Conservation (phyloP, 768 basidiomycete genomes). For the Boletus fagicola region DNA sequence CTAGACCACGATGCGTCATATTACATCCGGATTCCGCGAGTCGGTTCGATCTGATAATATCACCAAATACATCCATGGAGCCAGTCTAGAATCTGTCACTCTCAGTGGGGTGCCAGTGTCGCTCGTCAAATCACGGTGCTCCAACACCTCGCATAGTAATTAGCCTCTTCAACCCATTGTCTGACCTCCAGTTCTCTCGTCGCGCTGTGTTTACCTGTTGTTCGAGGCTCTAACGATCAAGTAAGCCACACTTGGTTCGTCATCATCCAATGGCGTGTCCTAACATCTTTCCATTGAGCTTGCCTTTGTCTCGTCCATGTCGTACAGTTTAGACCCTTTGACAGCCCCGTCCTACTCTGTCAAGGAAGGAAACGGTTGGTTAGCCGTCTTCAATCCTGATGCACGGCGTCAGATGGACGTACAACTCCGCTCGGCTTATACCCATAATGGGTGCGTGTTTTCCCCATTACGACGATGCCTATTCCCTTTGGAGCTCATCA, state of each 20-base stretch:
- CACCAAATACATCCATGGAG: slow-evolving; percentile 9
- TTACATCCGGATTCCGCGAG: not conserved
- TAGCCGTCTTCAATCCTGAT: slow-evolving; percentile 52
- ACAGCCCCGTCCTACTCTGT: slow-evolving; percentile 31
- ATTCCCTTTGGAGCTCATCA: slow-evolving; percentile 12
- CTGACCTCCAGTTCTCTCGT: not conserved
- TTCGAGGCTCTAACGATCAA: not conserved
- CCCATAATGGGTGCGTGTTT: slow-evolving; percentile 72
- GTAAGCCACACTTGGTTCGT: slow-evolving; percentile 1
- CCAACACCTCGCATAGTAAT: not conserved
- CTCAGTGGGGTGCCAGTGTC: not conserved
- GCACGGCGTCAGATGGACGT: slow-evolving; percentile 50
- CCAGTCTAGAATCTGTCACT: slow-evolving; percentile 10
- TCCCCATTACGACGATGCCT: slow-evolving; percentile 13
- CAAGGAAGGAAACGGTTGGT: slow-evolving; percentile 53
- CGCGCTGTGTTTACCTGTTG: not conserved
- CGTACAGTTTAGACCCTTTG: slow-evolving; percentile 26
- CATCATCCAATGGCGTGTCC: not conserved
- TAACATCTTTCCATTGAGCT: slow-evolving; percentile 8
- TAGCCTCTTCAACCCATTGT: not conserved
- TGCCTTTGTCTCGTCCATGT: slow-evolving; percentile 14
- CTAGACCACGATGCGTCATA: slow-evolving; percentile 2
- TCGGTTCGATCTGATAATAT: slow-evolving; percentile 1
- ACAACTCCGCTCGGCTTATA: slow-evolving; percentile 64
- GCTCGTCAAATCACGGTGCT: not conserved